These are phyloP conservation scores for Hypoxylon sp. DNA, from an alignment of 2,329 filamentous ascomycete species.

Conservation along the genomic window DNA sequence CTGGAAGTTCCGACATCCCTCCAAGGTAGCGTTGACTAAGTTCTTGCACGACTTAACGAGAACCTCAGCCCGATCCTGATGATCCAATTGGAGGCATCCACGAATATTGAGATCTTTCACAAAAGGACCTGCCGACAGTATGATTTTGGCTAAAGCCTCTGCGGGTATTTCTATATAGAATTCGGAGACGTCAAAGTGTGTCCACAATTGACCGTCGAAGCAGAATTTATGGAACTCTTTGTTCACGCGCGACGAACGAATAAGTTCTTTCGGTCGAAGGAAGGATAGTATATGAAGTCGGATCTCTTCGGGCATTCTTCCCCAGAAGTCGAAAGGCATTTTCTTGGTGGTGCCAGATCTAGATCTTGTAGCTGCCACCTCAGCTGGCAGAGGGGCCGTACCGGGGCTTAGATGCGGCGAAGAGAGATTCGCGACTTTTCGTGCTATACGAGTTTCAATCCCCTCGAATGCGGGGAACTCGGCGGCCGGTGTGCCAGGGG, in stretches of 20 bases:
- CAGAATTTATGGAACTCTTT: constrained; percentile 83
- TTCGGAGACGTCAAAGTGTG: constrained; percentile 79
- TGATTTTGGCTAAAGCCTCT: constrained; percentile 83
- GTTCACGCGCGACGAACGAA: constrained; percentile 79
- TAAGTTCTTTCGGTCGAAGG: constrained; percentile 80
- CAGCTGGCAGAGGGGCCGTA: constrained; percentile 70
- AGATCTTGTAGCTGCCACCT: constrained; percentile 59
- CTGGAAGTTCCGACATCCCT: constrained; percentile 88
- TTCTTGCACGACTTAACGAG: constrained; percentile 88
- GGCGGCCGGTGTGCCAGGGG: constrained; percentile 51
- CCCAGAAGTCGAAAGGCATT: constrained; percentile 74
- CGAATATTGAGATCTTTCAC: constrained; percentile 89
- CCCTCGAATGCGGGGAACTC: constrained; percentile 54
- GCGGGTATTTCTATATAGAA: constrained; percentile 90
- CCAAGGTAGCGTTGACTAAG: constrained; percentile 84
- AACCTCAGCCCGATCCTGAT: constrained; percentile 78
- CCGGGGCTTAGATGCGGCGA: constrained; percentile 51
- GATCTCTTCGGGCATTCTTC: constrained; percentile 81
- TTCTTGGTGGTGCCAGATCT: constrained; percentile 44
- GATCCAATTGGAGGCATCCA: constrained; percentile 88
- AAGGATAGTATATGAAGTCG: constrained; percentile 80
- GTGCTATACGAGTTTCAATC: constrained; percentile 59
- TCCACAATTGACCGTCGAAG: constrained; percentile 96
- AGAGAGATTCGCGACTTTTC: constrained; percentile 62
- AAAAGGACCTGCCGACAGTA: constrained; percentile 86